Base-by-base conservation (phyloP, 192 early-diverging fungal species). In the Coemansia sp. region DNA sequence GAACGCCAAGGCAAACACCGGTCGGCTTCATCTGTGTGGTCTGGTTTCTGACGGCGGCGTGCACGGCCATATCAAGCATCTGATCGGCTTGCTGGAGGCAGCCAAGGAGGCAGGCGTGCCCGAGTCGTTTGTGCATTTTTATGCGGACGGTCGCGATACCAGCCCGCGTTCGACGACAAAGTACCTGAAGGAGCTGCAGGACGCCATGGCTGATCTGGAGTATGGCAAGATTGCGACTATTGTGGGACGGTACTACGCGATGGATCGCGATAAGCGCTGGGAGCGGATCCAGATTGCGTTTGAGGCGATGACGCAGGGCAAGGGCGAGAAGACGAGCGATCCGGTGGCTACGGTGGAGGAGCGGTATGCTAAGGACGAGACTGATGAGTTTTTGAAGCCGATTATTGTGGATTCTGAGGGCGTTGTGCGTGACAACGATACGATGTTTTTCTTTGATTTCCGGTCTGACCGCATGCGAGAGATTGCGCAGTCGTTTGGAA, bases 211-310 rank as follows among this genome's bases (percentile, higher is more conserved):
- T 30, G 59, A 57, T 33, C 63, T 73, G 80, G 55, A 56, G 68
- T 98, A 95, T 82, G 96, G 96, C 62, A 84, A 85, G 67, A 51
- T 99, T n/a, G 96, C 96, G 14, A 95, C 94, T 32, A 89, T 99
- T 57, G 84, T 89, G 11, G 98, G 98, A 29, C 90, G 98, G 54
- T 99, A 99, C 89, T 99, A 97, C 76, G 96, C 96, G 61, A 99
- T 99, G 98, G 98, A 99, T 80, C 93, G 98, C 77, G 98, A 99
- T 83, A 99, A 99, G 90, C 91, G 98, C 64, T 99, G 98, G 98
- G 98, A 99, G 87, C 89, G 98, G 58, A 75, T 98, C 55, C 88
- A 96, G 86, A 80, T 95, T 40, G 98, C 98, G 34, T 91, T 96
- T 69, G 95, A 99, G 55, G 94, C 85, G 38, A 80, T 99, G 72